Base-by-base conservation (phyloP, 805 yeast genomes). In the Hyphopichia homilentoma region DNA sequence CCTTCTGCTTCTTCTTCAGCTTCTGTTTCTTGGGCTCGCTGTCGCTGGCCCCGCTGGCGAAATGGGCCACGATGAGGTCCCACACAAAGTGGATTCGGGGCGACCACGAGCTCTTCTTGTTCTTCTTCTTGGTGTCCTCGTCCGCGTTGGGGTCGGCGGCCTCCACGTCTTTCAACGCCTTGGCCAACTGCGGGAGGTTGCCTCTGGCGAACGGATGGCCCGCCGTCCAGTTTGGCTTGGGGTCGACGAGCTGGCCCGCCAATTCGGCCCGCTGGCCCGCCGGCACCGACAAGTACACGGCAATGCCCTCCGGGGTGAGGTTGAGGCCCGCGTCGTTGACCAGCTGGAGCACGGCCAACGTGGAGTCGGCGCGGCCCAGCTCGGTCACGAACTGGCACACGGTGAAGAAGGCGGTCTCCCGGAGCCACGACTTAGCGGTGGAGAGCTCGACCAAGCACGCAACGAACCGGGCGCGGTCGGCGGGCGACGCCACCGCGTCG, bases 351-450 rank as follows among this genome's bases (percentile, higher is more conserved):
- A 59, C 39, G 5, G 37, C 54, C 20, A 27, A 45, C 23, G 30
- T 47, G 14, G 39, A 36, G 2, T 45, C 54, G 23, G 38, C 50
- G 7, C 45, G 52, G 15, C 49, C 38, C 11, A 25, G 20, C 31
- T 36, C 32, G 15, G 39, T 22, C 6, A 65, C 38, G 29, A 82
- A 68, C 32, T 75, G 79, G 44, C 72, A 76, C 29, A 89, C 62
- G 1, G 94, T 83, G 48, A 70, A 84, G 46, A 84, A 68, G 25
- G 86, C 70, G 3, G 94, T 77, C 57, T 90, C 96, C 39, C 94
- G 67, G 25, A 89, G 73, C 97, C 97, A 89, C 1, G 84, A 74
- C 53, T 89, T 90, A 21, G 62, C 43, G 9, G 64, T 54, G 0
- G 94, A 73, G 34, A 89, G 62, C 16, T 73, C 77, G 4, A 85